phyloP scores from a whole-genome alignment of 2,329 filamentous ascomycete species.

The Aureobasidium sp. region DNA sequence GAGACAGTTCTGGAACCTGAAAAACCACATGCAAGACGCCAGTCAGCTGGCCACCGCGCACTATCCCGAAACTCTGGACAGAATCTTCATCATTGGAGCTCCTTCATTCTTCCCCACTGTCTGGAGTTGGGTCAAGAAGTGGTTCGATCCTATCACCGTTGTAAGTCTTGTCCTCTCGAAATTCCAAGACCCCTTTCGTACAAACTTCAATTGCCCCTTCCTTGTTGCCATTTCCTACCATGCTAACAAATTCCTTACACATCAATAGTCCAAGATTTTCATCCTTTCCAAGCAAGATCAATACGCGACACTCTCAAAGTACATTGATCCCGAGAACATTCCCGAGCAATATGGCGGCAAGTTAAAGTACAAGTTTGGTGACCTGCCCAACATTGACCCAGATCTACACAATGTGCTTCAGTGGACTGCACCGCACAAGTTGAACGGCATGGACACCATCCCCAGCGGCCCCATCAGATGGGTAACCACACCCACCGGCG shows the following conservation, averaged over 20 bases:
- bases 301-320: slow-evolving; percentile 64
- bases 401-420: slow-evolving; percentile 33
- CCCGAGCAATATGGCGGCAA: slow-evolving; percentile 84
- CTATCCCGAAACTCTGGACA: slow-evolving; percentile 87
- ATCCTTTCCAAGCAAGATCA: slow-evolving; percentile 70
- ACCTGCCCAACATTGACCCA: slow-evolving; percentile 62
- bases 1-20: slow-evolving; percentile 93
- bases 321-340: slow-evolving; percentile 75
- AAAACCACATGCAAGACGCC: slow-evolving; percentile 87
- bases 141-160: slow-evolving; percentile 83
- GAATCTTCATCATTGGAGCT: slow-evolving; percentile 81
- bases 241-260: not conserved
- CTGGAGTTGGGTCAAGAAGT: slow-evolving; percentile 90
- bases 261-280: slow-evolving; percentile 70
- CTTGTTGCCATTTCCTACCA: too few species aligned
- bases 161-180: too few species aligned
- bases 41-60: slow-evolving; percentile 82
- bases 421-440: slow-evolving; percentile 29
- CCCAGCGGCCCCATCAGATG: slow-evolving; percentile 41
- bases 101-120: slow-evolving; percentile 87
- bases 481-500: slow-evolving; percentile 32
- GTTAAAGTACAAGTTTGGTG: slow-evolving; percentile 72
- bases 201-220: too few species aligned
- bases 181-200: too few species aligned
- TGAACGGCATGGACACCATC: slow-evolving; percentile 30